phyloP scores from a whole-genome alignment of 2,329 filamentous ascomycete species.

The Exophiala lecanii-corni region DNA sequence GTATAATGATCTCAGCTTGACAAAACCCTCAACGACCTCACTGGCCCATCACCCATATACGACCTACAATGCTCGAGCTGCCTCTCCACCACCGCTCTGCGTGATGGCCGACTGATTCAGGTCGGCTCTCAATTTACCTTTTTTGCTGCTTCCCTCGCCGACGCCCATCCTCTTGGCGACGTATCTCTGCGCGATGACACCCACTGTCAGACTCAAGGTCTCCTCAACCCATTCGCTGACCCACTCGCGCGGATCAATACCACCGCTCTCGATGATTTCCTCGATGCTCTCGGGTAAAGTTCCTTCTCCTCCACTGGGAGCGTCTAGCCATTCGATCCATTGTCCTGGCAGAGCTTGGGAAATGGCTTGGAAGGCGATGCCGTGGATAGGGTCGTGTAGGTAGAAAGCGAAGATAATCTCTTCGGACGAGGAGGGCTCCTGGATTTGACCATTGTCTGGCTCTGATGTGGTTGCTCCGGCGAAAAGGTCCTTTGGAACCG shows the following conservation, averaged over 20 bases:
- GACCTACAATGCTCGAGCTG: constrained; percentile 52
- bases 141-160: constrained; percentile 67
- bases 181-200: constrained; percentile 88
- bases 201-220: constrained; percentile 68
- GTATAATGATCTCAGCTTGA: no score
- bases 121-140: constrained; percentile 49
- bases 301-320: constrained; percentile 46
- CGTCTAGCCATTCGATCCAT: constrained; percentile 91
- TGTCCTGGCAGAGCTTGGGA: constrained; percentile 77
- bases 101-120: constrained; percentile 52
- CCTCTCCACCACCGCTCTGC: constrained; percentile 57
- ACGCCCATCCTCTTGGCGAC: constrained; percentile 95
- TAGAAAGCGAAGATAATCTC: constrained; percentile 73
- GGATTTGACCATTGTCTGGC: constrained; percentile 26
- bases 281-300: constrained; percentile 76
- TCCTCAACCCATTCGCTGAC: constrained; percentile 97
- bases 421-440: constrained; percentile 28
- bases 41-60: no score
- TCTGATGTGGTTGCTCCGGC: constrained; percentile 48
- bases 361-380: constrained; percentile 77
- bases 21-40: no score
- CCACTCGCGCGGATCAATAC: constrained; percentile 93
- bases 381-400: constrained; percentile 80
- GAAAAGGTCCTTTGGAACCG: constrained; percentile 62
- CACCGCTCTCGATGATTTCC: constrained; percentile 69